Evolutionary conservation across 2,329 filamentous ascomycete genomes (phyloP), one percentile per base, ranked within the genome.

Genomic region (Fonsecaea pugnacius): DNA sequence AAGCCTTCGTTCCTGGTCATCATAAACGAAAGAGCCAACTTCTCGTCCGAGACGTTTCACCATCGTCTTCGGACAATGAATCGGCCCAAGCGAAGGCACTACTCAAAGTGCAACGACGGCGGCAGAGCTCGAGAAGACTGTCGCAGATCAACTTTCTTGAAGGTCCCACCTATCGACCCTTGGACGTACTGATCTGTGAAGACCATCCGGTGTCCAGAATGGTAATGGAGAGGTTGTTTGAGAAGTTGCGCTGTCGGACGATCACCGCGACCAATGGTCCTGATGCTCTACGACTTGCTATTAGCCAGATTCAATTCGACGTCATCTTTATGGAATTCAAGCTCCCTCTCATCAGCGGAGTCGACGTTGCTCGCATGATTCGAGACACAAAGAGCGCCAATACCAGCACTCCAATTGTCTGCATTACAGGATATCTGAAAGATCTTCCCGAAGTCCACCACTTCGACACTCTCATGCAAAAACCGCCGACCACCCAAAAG

Each of bases 281-380:
- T 0, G 95, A 99, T 74, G 95, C 94, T 10, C 89, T 96, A 72
- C 88, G 94, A 24, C 96, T 95, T 77, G 92, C 95, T 32, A 91
- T 96, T 83, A 94, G 94, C 73, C 94, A 98, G 74, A 94, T 99
- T 74, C 96, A 98, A 74, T 99, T 98, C 74, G 95, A 99, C 77
- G 92, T 97, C 72, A 97, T 99, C 75, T 95, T 99, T 82, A 94
- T 96, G 77, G 95, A 99, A 78, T 97, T 92, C 80, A 96, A 94
- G 75, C 82, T 99, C 52, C 94, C 95, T 9, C 92, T 96, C 73
- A 92, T 98, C 73, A 98, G 92, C 72, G 95, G 95, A 27, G 91
- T 92, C 12, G 95, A 99, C 75, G 91, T 99, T 62, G 94, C 95
- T 57, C 90, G 95, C 36, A 99, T 99, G 95, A 92, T 99, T 70